Base-by-base conservation (phyloP, 495 filamentous ascomycete genomes). In the Xylaria curta region DNA sequence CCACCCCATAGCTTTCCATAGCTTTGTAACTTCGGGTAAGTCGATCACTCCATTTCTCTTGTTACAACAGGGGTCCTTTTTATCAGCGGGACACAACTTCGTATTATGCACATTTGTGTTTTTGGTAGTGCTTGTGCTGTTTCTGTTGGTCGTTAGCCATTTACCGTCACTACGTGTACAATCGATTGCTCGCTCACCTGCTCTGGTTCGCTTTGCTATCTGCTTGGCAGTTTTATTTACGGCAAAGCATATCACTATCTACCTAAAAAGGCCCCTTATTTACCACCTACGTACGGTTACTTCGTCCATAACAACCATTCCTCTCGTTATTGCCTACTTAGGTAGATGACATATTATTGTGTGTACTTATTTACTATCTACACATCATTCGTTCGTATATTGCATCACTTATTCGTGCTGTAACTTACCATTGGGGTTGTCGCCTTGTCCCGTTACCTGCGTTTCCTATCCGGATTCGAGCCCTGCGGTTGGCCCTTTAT, bases 341-440 rank as follows among this genome's bases (percentile, higher is more conserved):
- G 38, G 38, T 61, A 68, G 66, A 68, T 59, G 42, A 68, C 66
- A 58, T 69, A 61, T 69, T 24, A 54, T 69, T 60, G 66, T 69
- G 44, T 69, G 40, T 71, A 71, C 31, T 66, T 72, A 69, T 58
- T 64, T 62, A 68, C 51, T 72, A 51, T 49, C 31, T 75, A 42
- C 69, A 74, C 73, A 73, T 75, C 75, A 71, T 72, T 70, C 68
- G 63, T 58, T 63, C 38, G 49, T 51, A 54, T 58, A 68, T 64
- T 69, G 65, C 66, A 69, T 64, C 71, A 64, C 59, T 13, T 60
- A 59, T 68, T 51, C 64, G 54, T 72, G 64, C 64, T 68, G 64
- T 72, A 72, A 72, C 70, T 68, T 68, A 53, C 70, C 31, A 49
- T 71, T 71, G 51, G 63, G 70, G 63, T 72, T 44, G 64, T 63